phyloP scores from a whole-genome alignment of 805 yeast species.

The Diddensiella santjacobensis region DNA sequence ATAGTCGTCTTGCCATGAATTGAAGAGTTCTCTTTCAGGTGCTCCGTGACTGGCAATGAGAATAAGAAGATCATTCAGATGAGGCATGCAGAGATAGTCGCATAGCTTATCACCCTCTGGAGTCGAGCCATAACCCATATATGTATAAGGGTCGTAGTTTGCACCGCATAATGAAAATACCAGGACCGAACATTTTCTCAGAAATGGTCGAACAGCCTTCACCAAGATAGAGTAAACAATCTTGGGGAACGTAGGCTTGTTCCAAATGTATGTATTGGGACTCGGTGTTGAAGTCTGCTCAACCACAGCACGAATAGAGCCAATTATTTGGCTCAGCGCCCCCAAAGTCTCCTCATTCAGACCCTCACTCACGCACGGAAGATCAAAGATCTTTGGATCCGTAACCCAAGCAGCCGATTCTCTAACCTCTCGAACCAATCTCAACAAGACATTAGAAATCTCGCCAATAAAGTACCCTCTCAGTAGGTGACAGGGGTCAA shows the following conservation, averaged over 20 bases:
- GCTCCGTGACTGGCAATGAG: slow-evolving; percentile 11
- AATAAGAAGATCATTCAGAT: slow-evolving; percentile 28
- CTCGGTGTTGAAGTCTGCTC: slow-evolving; percentile 8
- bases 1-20: slow-evolving; percentile 1
- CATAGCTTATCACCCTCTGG: slow-evolving; percentile 57
- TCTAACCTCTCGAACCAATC: slow-evolving; percentile 9
- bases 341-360: slow-evolving; percentile 14
- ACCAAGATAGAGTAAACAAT: slow-evolving; percentile 50
- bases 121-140: slow-evolving; percentile 26
- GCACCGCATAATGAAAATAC: slow-evolving; percentile 52
- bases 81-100: slow-evolving; percentile 43
- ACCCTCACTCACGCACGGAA: slow-evolving; percentile 29
- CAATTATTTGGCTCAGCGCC: slow-evolving; percentile 13
- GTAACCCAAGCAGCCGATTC: slow-evolving; percentile 15
- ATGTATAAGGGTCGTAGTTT: slow-evolving; percentile 32
- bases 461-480: slow-evolving; percentile 8
- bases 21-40: slow-evolving; percentile 14
- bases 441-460: slow-evolving; percentile 9
- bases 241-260: slow-evolving; percentile 20
- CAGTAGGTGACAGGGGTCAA: slow-evolving; percentile 6
- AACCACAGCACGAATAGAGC: slow-evolving; percentile 10
- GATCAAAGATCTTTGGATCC: slow-evolving; percentile 24
- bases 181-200: slow-evolving; percentile 59
- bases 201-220: slow-evolving; percentile 59
- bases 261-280: slow-evolving; percentile 18